Evolutionary conservation across 768 basidiomycete species (phyloP), one percentile per base, ranked within the genome.

Genomic region (Mycena vitilis): DNA sequence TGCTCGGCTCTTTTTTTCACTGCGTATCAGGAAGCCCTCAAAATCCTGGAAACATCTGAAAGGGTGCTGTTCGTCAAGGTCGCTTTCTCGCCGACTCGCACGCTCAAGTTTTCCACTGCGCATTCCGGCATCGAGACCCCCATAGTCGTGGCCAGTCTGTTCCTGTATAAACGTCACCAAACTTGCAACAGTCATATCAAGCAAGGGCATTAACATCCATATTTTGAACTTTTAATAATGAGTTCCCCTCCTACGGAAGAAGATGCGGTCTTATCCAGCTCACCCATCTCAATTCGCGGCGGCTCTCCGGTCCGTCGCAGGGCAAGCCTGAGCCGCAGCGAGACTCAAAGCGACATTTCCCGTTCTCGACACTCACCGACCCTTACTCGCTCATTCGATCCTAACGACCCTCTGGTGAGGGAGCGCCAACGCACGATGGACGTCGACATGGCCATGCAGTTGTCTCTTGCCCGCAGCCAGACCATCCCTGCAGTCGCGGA

Each of bases 361-460:
- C 84, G 81, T 1, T 76, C 85, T 55, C 85, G 90, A 25, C 84
- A 83, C 63, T 92, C 92, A 0, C 91, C 93, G 0, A 88, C 88
- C 4, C 78, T 91, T 18, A 76, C 80, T 1, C 87, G 91, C 49
- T 85, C 91, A 11, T 85, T 87, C 68, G 89, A 93, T 75, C 87
- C 85, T 12, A 85, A 90, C 81, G 91, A 94, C 75, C 89, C 91
- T 0, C 88, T 93, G 60, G 88, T 88, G 22, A 84, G 90, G 62
- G 95, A 98, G 78, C 89, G 96, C 22, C 96, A 98, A 82, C 87
- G 93, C 42, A 90, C 94, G 8, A 94, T 98, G 91, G 96, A 98
- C 74, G 94, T 94, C 0, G 95, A 96, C 74, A 95, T 95, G 92
- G 94, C 93, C 60, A 86, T 94, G 76, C 91, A 92, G 38, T 86